Evolutionary conservation across 2,329 filamentous ascomycete species (phyloP).

Genomic region (Stemphylium lycopersici): DNA sequence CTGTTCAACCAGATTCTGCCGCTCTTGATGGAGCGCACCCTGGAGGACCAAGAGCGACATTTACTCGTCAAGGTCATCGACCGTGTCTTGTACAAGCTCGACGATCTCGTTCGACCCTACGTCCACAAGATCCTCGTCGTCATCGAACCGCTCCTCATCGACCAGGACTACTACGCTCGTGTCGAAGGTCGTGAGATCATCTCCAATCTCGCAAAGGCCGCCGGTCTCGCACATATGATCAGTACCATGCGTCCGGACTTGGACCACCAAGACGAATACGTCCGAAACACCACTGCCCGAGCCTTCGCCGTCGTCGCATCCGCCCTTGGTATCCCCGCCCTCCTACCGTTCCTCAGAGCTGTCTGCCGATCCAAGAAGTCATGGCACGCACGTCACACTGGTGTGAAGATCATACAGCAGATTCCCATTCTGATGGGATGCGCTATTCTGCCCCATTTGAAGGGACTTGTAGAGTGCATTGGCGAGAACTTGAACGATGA

Average conservation of each 20-base stretch:
- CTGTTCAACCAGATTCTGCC: slow-evolving; percentile 98
- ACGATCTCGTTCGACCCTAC: slow-evolving; percentile 93
- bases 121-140: slow-evolving; percentile 99
- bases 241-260: slow-evolving; percentile 99
- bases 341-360: slow-evolving; percentile 91
- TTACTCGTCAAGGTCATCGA: slow-evolving; percentile 99
- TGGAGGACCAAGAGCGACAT: slow-evolving; percentile 98
- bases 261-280: slow-evolving; percentile 97
- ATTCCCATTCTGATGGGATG: slow-evolving; percentile 99
- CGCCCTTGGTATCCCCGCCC: slow-evolving; percentile 90
- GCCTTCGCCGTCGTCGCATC: slow-evolving; percentile 98
- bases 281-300: slow-evolving; percentile 94
- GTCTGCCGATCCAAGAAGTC: slow-evolving; percentile 99
- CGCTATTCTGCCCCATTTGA: slow-evolving; percentile 91
- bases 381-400: slow-evolving; percentile 96
- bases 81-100: slow-evolving; percentile 96
- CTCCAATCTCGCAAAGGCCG: slow-evolving; percentile 95
- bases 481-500: slow-evolving; percentile 95
- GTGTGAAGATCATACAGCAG: slow-evolving; percentile 98
- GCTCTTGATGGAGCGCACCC: slow-evolving; percentile 94
- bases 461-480: slow-evolving; percentile 95
- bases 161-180: slow-evolving; percentile 98
- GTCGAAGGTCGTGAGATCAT: slow-evolving; percentile 99
- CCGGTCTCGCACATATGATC: slow-evolving; percentile 97
- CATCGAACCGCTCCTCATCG: slow-evolving; percentile 97